A percentile compares a stretch with the other conserved stretches of the same genome.
phyloP scores from a whole-genome alignment of 371 early-diverging fungal species.

The Enterocytospora artemiae region DNA sequence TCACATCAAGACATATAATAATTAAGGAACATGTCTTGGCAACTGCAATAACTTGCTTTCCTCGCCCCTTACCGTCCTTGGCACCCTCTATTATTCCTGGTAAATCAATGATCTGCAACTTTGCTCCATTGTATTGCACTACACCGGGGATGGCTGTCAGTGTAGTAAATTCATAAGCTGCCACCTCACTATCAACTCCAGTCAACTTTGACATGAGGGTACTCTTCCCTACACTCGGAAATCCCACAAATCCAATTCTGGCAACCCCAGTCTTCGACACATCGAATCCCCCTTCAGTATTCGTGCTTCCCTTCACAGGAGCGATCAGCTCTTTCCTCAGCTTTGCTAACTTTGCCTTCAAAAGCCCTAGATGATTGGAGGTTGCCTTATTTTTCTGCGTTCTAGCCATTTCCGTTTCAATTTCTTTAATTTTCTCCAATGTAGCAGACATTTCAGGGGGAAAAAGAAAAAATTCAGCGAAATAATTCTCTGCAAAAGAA shows the following conservation, averaged over 20 bases:
- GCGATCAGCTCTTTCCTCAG: conserved; percentile 82
- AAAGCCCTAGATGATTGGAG: conserved; percentile 82
- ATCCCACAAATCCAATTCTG: conserved; percentile 85
- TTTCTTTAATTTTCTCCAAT: conserved; percentile 62
- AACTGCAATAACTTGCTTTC: conserved; percentile 80
- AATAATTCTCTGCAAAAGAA: too few species aligned
- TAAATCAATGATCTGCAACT: conserved; percentile 74
- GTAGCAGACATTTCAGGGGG: conserved; percentile 8
- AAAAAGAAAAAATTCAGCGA: too few species aligned
- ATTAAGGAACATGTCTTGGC: conserved; percentile 90
- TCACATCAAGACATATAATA: conserved; percentile 92
- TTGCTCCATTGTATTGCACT: conserved; percentile 87
- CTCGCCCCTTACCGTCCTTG: conserved; percentile 94
- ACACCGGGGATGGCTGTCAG: conserved; percentile 72
- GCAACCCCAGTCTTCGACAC: conserved; percentile 80
- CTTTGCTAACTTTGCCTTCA: conserved; percentile 85
- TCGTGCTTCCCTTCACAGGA: conserved; percentile 66
- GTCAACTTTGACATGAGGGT: conserved; percentile 86
- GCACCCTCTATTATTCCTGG: conserved; percentile 99
- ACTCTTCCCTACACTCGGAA: conserved; percentile 90
- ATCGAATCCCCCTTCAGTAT: conserved; percentile 64
- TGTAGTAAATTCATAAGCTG: conserved; percentile 93
- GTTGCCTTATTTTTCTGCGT: conserved; percentile 91
- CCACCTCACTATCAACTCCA: conserved; percentile 77
- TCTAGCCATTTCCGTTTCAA: conserved; percentile 67